These are phyloP conservation scores for Monosporascus sp. DNA, from an alignment of 2,329 filamentous ascomycete genomes.

Conservation along the genomic window DNA sequence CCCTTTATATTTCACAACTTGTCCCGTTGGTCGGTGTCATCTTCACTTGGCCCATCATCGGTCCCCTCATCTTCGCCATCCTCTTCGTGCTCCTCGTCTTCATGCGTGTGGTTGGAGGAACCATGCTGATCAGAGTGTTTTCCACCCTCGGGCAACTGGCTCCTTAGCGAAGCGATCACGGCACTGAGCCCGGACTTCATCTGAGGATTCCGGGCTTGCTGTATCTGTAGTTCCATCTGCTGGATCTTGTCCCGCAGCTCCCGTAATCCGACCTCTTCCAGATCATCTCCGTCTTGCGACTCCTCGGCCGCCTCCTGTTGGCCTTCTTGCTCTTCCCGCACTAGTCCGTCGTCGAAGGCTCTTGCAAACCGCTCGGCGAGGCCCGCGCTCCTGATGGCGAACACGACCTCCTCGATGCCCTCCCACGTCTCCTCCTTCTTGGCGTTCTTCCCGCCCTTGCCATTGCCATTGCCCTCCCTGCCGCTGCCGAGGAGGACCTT, in stretches of 20 bases:
- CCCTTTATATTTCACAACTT: too few relatives aligned
- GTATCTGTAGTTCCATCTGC: conserved; percentile 20
- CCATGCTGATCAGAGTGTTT: background rate
- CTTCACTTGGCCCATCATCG: background rate
- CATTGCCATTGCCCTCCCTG: conserved; percentile 2
- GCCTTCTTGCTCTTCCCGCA: conserved; percentile 23
- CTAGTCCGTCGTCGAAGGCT: conserved; percentile 40
- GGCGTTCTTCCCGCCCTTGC: conserved; percentile 7
- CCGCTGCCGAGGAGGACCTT: conserved; percentile 32
- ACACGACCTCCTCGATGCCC: conserved; percentile 47
- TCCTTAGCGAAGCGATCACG: conserved; percentile 21
- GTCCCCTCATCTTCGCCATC: background rate
- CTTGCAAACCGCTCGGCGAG: conserved; percentile 48
- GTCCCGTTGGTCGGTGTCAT: background rate
- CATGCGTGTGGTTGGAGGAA: background rate
- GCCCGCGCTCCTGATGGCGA: conserved; percentile 50
- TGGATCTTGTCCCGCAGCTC: conserved; percentile 26
- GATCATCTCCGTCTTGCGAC: conserved; percentile 9
- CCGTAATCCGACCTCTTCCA: conserved; percentile 4
- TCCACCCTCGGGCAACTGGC: conserved; percentile 13
- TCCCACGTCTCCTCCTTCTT: conserved; percentile 31
- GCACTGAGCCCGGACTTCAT: conserved; percentile 21
- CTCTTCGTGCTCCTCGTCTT: background rate
- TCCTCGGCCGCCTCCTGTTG: conserved; percentile 2
- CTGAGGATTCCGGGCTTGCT: conserved; percentile 21